phyloP scores from a whole-genome alignment of 768 basidiomycete species.

The Ephemerocybe angulata region DNA sequence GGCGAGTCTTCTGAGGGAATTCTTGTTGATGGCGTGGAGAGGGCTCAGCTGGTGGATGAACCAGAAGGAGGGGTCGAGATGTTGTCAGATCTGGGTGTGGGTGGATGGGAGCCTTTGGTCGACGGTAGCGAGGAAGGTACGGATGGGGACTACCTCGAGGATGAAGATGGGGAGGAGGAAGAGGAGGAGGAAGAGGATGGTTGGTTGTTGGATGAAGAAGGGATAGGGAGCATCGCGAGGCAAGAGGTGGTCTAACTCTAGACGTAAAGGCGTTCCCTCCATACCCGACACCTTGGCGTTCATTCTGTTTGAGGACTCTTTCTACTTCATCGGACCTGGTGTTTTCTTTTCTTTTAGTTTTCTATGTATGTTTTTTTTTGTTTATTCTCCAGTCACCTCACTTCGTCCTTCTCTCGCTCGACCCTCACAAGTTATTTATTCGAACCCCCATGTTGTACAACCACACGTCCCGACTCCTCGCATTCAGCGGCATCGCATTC shows the following conservation, averaged over 20 bases:
- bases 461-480: background rate
- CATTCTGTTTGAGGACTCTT: background rate
- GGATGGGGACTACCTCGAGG: conserved; percentile 17
- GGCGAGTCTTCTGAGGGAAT: background rate
- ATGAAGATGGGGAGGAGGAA: conserved; percentile 18
- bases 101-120: conserved; percentile 14
- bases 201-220: conserved; percentile 27
- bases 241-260: conserved; percentile 20
- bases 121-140: conserved; percentile 15
- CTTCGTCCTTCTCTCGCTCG: background rate
- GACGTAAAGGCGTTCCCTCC: background rate
- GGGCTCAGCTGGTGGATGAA: background rate
- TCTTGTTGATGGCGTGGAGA: background rate
- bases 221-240: conserved; percentile 23
- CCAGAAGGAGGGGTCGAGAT: conserved; percentile 14
- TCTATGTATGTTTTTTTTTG: too few relatives aligned
- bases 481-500: too few relatives aligned
- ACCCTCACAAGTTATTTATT: background rate
- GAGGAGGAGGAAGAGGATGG: conserved; percentile 27
- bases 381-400: background rate
- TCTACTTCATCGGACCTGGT: background rate
- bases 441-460: background rate
- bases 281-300: background rate
- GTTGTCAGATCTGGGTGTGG: conserved; percentile 7
- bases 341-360: too few relatives aligned